Evolutionary conservation across 768 basidiomycete genomes (phyloP).

Genomic region (Pleurotus sapidus): DNA sequence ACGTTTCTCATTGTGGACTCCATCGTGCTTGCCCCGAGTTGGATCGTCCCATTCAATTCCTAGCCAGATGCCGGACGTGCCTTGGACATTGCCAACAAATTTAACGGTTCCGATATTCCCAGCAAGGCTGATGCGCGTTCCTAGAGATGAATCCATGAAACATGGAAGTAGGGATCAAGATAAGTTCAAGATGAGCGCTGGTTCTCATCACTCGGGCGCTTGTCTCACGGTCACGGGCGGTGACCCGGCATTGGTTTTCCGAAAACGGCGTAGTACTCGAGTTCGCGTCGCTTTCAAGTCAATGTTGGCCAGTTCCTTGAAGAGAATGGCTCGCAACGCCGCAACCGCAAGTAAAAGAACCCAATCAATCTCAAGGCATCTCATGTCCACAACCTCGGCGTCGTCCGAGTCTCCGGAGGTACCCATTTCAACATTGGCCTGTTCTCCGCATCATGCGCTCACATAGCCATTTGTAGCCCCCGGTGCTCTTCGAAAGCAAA

Average conservation of each 20-base stretch:
- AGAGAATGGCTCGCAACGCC: slow-evolving; percentile 40
- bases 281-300: too few relatives aligned
- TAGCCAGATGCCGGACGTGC: slow-evolving; percentile 74
- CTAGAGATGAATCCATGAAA: slow-evolving; percentile 28
- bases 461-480: slow-evolving; percentile 28
- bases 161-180: slow-evolving; percentile 16
- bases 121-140: slow-evolving; percentile 52
- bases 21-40: slow-evolving; percentile 83
- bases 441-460: slow-evolving; percentile 10
- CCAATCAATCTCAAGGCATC: slow-evolving; percentile 43
- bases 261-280: too few relatives aligned
- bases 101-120: slow-evolving; percentile 66
- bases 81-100: slow-evolving; percentile 63
- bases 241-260: background rate
- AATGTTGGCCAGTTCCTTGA: slow-evolving; percentile 21
- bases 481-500: slow-evolving; percentile 70
- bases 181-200: slow-evolving; percentile 11
- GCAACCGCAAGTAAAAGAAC: slow-evolving; percentile 37
- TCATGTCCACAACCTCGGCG: slow-evolving; percentile 37
- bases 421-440: slow-evolving; percentile 12
- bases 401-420: slow-evolving; percentile 32
- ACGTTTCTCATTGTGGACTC: slow-evolving; percentile 67
- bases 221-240: slow-evolving; percentile 1
- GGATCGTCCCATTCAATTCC: slow-evolving; percentile 98
- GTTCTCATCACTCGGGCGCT: background rate